phyloP scores from a whole-genome alignment of 352 stramenopile species.

The Phytopythium montanum region DNA sequence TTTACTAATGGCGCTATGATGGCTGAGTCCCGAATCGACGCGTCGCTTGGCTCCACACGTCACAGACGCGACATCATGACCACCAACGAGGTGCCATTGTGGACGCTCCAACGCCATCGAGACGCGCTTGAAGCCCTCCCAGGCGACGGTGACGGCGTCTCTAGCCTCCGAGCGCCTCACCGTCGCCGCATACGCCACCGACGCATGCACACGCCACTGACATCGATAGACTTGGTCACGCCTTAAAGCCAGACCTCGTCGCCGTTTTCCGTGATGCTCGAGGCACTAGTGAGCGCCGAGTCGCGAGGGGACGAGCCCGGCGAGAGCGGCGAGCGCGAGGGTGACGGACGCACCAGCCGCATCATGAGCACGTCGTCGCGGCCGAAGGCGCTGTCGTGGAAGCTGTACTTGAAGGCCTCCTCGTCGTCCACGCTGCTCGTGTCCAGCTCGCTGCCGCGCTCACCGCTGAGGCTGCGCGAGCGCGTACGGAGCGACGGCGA shows the following conservation, averaged over 20 bases:
- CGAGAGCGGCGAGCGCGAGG: slow-evolving; percentile 14
- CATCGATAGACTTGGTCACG: background rate
- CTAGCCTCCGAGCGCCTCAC: background rate
- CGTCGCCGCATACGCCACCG: too few species aligned
- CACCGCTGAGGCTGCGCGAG: slow-evolving; percentile 8
- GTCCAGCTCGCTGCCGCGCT: slow-evolving; percentile 11
- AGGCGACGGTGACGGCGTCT: background rate
- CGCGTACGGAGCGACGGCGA: slow-evolving; percentile 27
- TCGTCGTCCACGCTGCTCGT: slow-evolving; percentile 21
- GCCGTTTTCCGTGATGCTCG: slow-evolving; percentile 31
- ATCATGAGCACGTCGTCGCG: slow-evolving; percentile 35
- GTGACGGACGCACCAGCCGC: slow-evolving; percentile 4
- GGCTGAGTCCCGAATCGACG: background rate
- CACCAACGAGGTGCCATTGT: background rate
- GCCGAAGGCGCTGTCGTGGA: slow-evolving; percentile 64
- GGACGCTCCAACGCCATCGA: too few species aligned
- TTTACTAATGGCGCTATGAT: background rate
- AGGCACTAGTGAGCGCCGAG: slow-evolving; percentile 47
- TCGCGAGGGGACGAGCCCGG: slow-evolving; percentile 34
- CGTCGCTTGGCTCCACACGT: background rate
- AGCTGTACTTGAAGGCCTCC: slow-evolving; percentile 68
- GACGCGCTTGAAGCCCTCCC: background rate
- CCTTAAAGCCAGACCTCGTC: slow-evolving; percentile 21
- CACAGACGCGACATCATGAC: background rate
- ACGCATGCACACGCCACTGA: background rate